Conservation (phyloP, 768 basidiomycete species). For the Lentinula sp. region DNA sequence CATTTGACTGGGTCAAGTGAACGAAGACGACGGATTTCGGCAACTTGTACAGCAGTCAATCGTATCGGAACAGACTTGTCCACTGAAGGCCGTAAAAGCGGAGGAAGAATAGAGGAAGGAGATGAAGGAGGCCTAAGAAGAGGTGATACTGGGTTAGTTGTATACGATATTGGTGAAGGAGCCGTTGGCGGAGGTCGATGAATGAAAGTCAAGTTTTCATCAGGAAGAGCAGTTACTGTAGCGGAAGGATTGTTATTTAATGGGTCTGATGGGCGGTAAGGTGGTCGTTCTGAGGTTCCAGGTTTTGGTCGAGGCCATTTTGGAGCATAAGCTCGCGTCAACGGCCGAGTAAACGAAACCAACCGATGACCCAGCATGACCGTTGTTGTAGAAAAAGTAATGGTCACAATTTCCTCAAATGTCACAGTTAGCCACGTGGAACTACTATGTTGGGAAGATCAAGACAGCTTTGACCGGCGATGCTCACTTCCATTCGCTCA, state of each 20-base stretch:
- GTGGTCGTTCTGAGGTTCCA: slow-evolving; percentile 46
- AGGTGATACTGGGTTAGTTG: slow-evolving; percentile 65
- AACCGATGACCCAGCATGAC: not conserved
- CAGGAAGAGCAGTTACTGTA: slow-evolving; percentile 40
- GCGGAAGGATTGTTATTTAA: slow-evolving; percentile 47
- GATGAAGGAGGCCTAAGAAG: slow-evolving; percentile 42
- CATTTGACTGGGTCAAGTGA: slow-evolving; percentile 49
- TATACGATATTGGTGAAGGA: slow-evolving; percentile 67
- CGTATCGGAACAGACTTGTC: slow-evolving; percentile 28
- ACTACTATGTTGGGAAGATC: not conserved
- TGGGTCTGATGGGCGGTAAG: slow-evolving; percentile 55
- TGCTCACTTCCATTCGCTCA: not conserved
- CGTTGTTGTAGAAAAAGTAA: not conserved
- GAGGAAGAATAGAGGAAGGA: slow-evolving; percentile 33
- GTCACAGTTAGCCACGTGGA: not conserved
- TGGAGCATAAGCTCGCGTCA: slow-evolving; percentile 36
- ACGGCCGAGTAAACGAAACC: slow-evolving; percentile 19
- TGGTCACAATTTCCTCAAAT: too few relatives aligned
- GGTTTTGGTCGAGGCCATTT: slow-evolving; percentile 43
- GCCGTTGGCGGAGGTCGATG: slow-evolving; percentile 80
- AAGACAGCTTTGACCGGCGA: not conserved
- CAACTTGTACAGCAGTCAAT: slow-evolving; percentile 46
- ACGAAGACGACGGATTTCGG: slow-evolving; percentile 54
- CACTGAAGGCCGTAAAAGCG: slow-evolving; percentile 36
- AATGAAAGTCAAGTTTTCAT: slow-evolving; percentile 67